Conservation (phyloP, 106 monocot genomes). For the Dendrobium huoshanense region DNA sequence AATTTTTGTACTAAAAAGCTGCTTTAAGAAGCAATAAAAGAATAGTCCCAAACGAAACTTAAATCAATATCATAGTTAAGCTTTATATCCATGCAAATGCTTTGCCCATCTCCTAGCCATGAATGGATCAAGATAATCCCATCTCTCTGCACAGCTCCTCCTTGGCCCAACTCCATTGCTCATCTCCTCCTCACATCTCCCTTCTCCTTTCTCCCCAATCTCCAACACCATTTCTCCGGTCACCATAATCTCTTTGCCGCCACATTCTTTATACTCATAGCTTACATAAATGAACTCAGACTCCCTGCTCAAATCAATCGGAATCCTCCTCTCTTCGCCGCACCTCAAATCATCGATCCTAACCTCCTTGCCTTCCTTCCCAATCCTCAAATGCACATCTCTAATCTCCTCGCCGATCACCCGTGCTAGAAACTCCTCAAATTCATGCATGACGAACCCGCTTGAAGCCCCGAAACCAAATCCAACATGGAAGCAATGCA, state of each 20-base stretch:
- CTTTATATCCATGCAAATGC: slow-evolving; percentile 71
- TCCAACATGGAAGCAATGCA: slow-evolving; percentile 58
- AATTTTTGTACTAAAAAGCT: too few relatives aligned
- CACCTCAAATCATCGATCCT: slow-evolving; percentile 61
- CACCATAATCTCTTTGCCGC: slow-evolving; percentile 31
- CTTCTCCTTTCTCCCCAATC: slow-evolving; percentile 36
- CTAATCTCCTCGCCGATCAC: slow-evolving; percentile 63
- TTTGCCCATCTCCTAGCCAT: slow-evolving; percentile 96
- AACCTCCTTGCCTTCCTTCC: slow-evolving; percentile 33
- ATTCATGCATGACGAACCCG: slow-evolving; percentile 87
- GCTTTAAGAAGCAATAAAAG: too few relatives aligned
- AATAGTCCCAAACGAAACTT: too few relatives aligned
- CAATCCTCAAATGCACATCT: slow-evolving; percentile 57
- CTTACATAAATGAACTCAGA: slow-evolving; percentile 40
- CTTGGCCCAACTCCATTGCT: slow-evolving; percentile 17
- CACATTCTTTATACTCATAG: slow-evolving; percentile 70
- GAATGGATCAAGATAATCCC: slow-evolving; percentile 91
- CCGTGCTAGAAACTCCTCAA: slow-evolving; percentile 66
- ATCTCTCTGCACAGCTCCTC: slow-evolving; percentile 44
- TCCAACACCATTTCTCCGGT: slow-evolving; percentile 49
- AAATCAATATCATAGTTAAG: slow-evolving; percentile 7
- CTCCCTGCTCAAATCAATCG: slow-evolving; percentile 27
- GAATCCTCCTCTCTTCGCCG: slow-evolving; percentile 75
- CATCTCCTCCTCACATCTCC: slow-evolving; percentile 5
- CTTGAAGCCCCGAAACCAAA: slow-evolving; percentile 56